These are phyloP conservation scores for Calamus simplicifolius DNA, from an alignment of 176 grass and related monocot genomes.

Conservation along the genomic window DNA sequence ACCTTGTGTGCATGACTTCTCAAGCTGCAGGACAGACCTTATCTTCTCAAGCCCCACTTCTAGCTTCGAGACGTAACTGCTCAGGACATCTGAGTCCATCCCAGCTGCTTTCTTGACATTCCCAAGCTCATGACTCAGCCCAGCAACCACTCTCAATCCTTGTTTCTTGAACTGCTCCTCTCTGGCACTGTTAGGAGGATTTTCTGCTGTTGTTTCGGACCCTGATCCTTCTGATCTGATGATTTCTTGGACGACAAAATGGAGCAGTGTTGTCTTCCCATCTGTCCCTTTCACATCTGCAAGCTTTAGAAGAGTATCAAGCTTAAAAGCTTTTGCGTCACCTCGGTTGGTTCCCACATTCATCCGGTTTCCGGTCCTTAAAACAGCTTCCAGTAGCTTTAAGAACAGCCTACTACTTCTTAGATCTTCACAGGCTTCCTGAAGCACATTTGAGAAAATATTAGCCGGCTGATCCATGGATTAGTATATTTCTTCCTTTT, in stretches of 20 bases:
- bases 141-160: conserved; percentile 76
- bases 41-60: conserved; percentile 72
- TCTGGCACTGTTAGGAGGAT: conserved; percentile 30
- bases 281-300: conserved; percentile 91
- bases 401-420: conserved; percentile 77
- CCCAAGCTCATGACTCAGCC: conserved; percentile 73
- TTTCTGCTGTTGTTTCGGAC: conserved; percentile 31
- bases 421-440: conserved; percentile 93
- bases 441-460: conserved; percentile 14
- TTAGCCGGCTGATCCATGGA: not conserved
- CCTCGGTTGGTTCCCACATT: conserved; percentile 95
- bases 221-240: conserved; percentile 72
- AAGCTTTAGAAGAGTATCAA: conserved; percentile 94
- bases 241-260: conserved; percentile 98
- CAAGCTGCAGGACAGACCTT: conserved; percentile 65
- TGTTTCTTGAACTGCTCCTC: conserved; percentile 82
- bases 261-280: conserved; percentile 87
- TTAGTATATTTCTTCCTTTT: too few relatives aligned
- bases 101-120: conserved; percentile 83
- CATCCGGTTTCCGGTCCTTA: conserved; percentile 94
- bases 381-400: conserved; percentile 88
- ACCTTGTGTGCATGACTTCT: conserved; percentile 59
- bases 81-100: conserved; percentile 94
- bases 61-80: conserved; percentile 76
- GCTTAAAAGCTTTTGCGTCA: conserved; percentile 90